Percentiles rank a stretch among this genome's conserved stretches.
Conservation (phyloP, 306 rosid genomes). For the Lotus japonicus region DNA sequence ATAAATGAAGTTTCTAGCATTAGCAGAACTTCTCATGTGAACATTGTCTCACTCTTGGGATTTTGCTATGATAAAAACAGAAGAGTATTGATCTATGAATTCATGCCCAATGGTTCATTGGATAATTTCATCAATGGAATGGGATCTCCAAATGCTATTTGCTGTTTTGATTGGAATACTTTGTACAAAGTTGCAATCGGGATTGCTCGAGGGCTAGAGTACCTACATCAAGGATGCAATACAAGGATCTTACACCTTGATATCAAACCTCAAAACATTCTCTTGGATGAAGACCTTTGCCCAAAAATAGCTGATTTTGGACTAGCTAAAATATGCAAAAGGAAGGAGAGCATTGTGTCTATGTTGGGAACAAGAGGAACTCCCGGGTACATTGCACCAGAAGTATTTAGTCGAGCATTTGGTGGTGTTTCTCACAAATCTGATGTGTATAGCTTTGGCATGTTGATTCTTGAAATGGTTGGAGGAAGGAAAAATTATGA, state of each 20-base stretch:
- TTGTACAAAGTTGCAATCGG: conserved; percentile 25
- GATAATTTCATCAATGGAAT: conserved; percentile 24
- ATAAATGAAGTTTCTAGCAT: conserved; percentile 42
- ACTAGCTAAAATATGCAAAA: conserved; percentile 28
- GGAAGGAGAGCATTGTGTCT: conserved; percentile 26
- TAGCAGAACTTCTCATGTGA: conserved; percentile 34
- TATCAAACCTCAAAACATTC: conserved; percentile 28
- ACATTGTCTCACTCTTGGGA: conserved; percentile 33
- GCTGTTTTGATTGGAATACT: conserved; percentile 10
- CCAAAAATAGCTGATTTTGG: conserved; percentile 42
- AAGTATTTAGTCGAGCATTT: conserved; percentile 11
- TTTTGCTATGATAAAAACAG: conserved; percentile 24
- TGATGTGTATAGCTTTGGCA: conserved; percentile 38
- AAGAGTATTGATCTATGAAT: conserved; percentile 40
- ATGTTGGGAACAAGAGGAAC: conserved; percentile 28
- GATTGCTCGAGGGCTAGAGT: conserved; percentile 36
- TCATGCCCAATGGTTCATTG: conserved; percentile 37
- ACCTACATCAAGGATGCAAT: conserved; percentile 34
- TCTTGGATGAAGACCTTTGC: conserved; percentile 17
- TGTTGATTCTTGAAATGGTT: conserved; percentile 31
- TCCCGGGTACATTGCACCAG: conserved; percentile 30
- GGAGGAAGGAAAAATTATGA: conserved; percentile 29
- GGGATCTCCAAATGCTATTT: background rate
- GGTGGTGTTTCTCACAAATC: conserved; percentile 33
- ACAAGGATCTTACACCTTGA: conserved; percentile 40